Percentiles rank a stretch among this genome's conserved stretches.
Conservation (phyloP, 305 asterid genomes). For the Fraxinus sp. region DNA sequence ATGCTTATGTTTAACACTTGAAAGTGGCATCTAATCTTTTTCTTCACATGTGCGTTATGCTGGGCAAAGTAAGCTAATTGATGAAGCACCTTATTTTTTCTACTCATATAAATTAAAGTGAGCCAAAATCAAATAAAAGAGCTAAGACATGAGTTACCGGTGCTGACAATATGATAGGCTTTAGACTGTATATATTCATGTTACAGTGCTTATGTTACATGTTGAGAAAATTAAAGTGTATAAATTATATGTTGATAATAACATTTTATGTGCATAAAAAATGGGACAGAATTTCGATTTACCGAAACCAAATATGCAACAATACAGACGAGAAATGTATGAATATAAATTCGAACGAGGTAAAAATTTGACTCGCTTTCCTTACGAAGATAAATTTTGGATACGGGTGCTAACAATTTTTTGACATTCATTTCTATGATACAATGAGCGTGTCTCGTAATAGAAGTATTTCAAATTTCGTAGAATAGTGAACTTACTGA, state of each 20-base stretch:
- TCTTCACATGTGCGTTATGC: neutral
- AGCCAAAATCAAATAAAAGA: neutral
- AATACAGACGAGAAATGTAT: too few species aligned
- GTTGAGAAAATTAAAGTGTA: neutral
- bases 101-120: neutral
- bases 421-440: neutral
- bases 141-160: neutral
- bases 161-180: neutral
- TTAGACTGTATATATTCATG: neutral
- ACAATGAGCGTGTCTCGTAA: neutral
- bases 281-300: neutral
- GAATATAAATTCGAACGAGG: too few species aligned
- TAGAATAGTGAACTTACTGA: neutral
- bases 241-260: too few species aligned
- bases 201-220: neutral
- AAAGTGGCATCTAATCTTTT: neutral
- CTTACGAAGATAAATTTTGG: too few species aligned
- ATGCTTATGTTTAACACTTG: neutral
- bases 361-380: too few species aligned
- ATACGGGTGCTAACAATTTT: neutral
- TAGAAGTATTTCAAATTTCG: neutral
- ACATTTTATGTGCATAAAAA: too few species aligned
- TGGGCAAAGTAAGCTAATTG: neutral
- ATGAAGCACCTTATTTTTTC: neutral
- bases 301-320: too few species aligned